These are phyloP conservation scores for Clavaria fumosa DNA, from an alignment of 768 basidiomycete species.

Conservation along the genomic window DNA sequence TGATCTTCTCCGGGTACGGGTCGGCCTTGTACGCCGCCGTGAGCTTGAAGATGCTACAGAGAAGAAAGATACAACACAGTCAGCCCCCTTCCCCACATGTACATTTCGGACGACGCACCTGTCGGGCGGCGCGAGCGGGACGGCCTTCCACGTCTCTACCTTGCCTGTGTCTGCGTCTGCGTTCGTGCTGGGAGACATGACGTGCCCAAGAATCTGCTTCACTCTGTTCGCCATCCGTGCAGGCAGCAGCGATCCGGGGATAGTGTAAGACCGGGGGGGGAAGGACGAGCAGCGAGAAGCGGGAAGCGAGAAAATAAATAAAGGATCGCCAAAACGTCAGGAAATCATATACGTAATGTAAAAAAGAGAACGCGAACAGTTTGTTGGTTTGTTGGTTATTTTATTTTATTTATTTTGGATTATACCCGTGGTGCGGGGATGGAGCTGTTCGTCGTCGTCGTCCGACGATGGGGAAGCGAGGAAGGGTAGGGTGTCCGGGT, in stretches of 20 bases:
- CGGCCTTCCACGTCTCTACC: conserved; percentile 59
- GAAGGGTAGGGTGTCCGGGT: too few relatives aligned
- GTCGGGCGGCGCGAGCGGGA: conserved; percentile 77
- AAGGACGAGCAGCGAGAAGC: conserved; percentile 5
- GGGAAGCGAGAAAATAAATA: too few relatives aligned
- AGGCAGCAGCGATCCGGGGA: conserved; percentile 3
- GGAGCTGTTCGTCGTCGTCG: too few relatives aligned
- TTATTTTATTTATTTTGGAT: too few relatives aligned
- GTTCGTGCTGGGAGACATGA: conserved; percentile 20
- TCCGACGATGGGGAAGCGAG: too few relatives aligned
- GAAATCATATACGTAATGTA: too few relatives aligned
- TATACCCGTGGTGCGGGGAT: too few relatives aligned
- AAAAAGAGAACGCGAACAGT: too few relatives aligned
- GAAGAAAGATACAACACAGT: too few relatives aligned
- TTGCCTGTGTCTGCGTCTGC: conserved; percentile 37
- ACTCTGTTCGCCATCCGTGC: conserved; percentile 40
- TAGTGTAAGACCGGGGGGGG: conserved; percentile 9
- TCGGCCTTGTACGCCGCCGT: conserved; percentile 84
- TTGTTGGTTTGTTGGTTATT: too few relatives aligned
- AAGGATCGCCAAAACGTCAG: too few relatives aligned
- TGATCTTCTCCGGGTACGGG: conserved; percentile 60
- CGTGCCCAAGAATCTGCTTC: conserved; percentile 41
- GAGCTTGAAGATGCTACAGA: conserved; percentile 71
- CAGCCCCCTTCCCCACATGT: too few relatives aligned
- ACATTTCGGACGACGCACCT: conserved; percentile 49